These are phyloP conservation scores for Simplicillium aogashimaense DNA, from an alignment of 2,329 filamentous ascomycete species.

Conservation along the genomic window DNA sequence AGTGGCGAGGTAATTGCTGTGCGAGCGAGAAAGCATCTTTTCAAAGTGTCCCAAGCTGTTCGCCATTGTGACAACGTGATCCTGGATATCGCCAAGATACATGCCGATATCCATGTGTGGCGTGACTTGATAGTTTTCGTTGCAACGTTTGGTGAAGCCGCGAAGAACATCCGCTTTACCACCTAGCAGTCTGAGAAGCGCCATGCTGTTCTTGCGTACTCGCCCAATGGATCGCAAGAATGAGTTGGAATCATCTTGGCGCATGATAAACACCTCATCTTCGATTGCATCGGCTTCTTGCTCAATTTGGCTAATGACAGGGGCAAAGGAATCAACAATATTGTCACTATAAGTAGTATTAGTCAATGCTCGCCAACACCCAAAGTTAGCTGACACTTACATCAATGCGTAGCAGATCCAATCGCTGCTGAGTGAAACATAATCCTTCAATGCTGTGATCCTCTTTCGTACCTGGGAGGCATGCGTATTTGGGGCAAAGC, in stretches of 20 bases:
- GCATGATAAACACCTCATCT: slow-evolving; percentile 87
- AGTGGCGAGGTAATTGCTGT: slow-evolving; percentile 94
- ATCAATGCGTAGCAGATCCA: slow-evolving; percentile 99
- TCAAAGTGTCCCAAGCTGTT: slow-evolving; percentile 92
- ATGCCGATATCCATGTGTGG: slow-evolving; percentile 94
- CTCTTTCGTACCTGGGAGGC: slow-evolving; percentile 82
- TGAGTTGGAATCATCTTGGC: slow-evolving; percentile 77
- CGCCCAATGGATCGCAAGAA: slow-evolving; percentile 85
- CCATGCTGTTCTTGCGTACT: slow-evolving; percentile 90
- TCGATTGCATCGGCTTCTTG: slow-evolving; percentile 86
- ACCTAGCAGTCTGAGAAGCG: slow-evolving; percentile 81
- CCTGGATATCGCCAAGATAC: slow-evolving; percentile 95
- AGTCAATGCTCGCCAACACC: slow-evolving; percentile 8
- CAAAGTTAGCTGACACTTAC: slow-evolving; percentile 36
- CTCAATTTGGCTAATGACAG: slow-evolving; percentile 80
- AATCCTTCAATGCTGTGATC: slow-evolving; percentile 88
- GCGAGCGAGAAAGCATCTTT: slow-evolving; percentile 89
- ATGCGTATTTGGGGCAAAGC: slow-evolving; percentile 79
- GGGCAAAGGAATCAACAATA: slow-evolving; percentile 92
- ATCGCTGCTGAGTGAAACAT: slow-evolving; percentile 87
- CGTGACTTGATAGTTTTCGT: slow-evolving; percentile 91
- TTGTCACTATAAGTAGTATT: slow-evolving; percentile 57
- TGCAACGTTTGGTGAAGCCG: slow-evolving; percentile 97
- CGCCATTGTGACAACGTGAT: slow-evolving; percentile 99
- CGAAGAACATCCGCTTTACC: slow-evolving; percentile 98